These are phyloP conservation scores for Buddleja alternifolia DNA, from an alignment of 257 asterid genomes.

Conservation along the genomic window DNA sequence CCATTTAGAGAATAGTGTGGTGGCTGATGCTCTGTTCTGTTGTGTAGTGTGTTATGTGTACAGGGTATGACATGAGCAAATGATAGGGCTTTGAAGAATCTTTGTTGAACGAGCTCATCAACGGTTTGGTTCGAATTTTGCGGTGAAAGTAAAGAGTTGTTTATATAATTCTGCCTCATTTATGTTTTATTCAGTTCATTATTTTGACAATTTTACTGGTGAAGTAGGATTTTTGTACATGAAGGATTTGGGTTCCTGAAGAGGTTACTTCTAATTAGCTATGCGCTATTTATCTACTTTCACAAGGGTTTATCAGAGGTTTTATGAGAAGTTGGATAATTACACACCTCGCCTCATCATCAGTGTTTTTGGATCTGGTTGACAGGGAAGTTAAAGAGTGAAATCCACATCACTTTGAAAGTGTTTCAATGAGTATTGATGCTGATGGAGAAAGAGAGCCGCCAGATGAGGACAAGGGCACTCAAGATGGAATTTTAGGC, in stretches of 20 bases:
- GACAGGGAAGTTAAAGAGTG: slow-evolving; percentile 34
- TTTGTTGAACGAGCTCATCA: slow-evolving; percentile 5
- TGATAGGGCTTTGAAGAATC: slow-evolving; percentile 26
- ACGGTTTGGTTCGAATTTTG: slow-evolving; percentile 30
- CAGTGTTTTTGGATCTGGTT: slow-evolving; percentile 43
- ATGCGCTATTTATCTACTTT: slow-evolving; percentile 36
- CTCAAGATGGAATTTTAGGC: slow-evolving; percentile 30
- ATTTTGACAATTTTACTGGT: slow-evolving; percentile 31
- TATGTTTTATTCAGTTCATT: slow-evolving; percentile 21
- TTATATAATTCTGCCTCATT: slow-evolving; percentile 6
- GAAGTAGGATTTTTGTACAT: slow-evolving; percentile 31
- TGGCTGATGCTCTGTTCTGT: slow-evolving; percentile 28
- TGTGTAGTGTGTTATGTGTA: too few relatives aligned
- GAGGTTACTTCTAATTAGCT: slow-evolving; percentile 33
- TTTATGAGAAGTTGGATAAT: slow-evolving; percentile 22
- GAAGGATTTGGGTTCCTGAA: slow-evolving; percentile 40
- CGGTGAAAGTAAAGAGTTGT: slow-evolving; percentile 18
- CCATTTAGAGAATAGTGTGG: slow-evolving; percentile 25
- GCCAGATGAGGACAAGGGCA: slow-evolving; percentile 42
- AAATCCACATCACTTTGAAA: neutral
- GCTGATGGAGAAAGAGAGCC: slow-evolving; percentile 41
- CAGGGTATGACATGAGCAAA: slow-evolving; percentile 32
- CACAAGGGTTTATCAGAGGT: slow-evolving; percentile 37
- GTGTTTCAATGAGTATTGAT: slow-evolving; percentile 47
- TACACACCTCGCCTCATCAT: slow-evolving; percentile 37